A percentile compares a stretch with the other conserved stretches of the same genome.
Conservation (phyloP, 768 basidiomycete species). For the Lentinus tigrinus region DNA sequence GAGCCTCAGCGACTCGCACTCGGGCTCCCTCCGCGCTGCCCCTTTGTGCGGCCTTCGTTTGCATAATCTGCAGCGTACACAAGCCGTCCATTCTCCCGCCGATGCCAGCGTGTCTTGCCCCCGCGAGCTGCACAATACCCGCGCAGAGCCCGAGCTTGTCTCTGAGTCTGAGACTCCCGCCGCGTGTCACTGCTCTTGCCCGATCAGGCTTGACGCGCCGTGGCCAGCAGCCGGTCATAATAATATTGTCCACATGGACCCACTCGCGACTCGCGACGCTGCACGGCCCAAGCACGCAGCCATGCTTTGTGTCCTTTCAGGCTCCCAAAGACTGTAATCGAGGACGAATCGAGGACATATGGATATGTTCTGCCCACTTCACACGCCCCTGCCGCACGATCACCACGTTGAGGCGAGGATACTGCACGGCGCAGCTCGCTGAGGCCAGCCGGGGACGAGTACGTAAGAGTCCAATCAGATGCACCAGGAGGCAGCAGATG, state of each 20-base stretch:
- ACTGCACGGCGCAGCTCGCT: neutral
- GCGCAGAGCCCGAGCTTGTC: conserved; percentile 1
- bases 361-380: neutral
- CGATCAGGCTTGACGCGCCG: too few relatives aligned
- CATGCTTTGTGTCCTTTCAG: too few relatives aligned
- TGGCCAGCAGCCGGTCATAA: too few relatives aligned
- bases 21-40: neutral
- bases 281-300: too few relatives aligned
- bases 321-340: too few relatives aligned
- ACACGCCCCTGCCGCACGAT: conserved; percentile 15
- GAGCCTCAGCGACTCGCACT: neutral
- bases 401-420: conserved; percentile 9
- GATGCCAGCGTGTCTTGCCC: neutral
- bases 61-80: neutral
- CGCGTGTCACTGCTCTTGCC: too few relatives aligned
- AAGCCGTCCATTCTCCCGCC: neutral
- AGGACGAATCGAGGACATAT: neutral
- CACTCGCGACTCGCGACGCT: too few relatives aligned
- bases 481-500: neutral
- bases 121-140: neutral
- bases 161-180: neutral
- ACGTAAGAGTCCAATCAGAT: neutral
- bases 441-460: neutral
- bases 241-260: too few relatives aligned
- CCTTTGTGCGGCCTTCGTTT: neutral